Percentiles rank a stretch among this genome's conserved stretches.
These are phyloP conservation scores for Conidiobolus incongruus DNA, from an alignment of 371 early-diverging fungal species.

Conservation along the genomic window DNA sequence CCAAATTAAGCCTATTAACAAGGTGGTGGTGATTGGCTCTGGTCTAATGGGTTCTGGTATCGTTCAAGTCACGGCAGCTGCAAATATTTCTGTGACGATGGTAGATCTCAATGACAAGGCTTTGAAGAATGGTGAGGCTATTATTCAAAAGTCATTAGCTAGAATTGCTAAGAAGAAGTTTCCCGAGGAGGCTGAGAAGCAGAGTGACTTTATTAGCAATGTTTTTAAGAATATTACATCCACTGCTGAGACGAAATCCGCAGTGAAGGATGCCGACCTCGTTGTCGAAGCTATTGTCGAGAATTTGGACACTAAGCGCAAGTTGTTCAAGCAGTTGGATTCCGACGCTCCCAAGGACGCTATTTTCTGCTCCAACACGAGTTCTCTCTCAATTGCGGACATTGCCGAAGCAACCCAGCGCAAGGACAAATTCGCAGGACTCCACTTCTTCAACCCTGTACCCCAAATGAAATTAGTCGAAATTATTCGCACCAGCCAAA, in stretches of 20 bases:
- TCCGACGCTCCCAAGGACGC: slow-evolving; percentile 39
- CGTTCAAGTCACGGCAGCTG: slow-evolving; percentile 78
- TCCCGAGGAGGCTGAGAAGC: slow-evolving; percentile 34
- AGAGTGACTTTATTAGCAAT: slow-evolving; percentile 34
- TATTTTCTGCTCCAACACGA: slow-evolving; percentile 82
- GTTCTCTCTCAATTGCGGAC: slow-evolving; percentile 57
- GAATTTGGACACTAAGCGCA: slow-evolving; percentile 67
- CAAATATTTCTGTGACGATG: slow-evolving; percentile 61
- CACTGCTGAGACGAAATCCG: slow-evolving; percentile 32
- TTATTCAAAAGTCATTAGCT: slow-evolving; percentile 52
- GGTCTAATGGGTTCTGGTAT: slow-evolving; percentile 93
- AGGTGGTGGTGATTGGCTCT: slow-evolving; percentile 50
- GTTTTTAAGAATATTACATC: slow-evolving; percentile 33
- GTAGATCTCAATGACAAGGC: slow-evolving; percentile 56
- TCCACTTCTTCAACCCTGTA: slow-evolving; percentile 94
- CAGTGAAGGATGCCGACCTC: slow-evolving; percentile 24
- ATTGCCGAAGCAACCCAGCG: slow-evolving; percentile 51
- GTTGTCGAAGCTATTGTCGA: slow-evolving; percentile 91
- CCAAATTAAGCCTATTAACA: no score
- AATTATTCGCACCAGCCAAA: slow-evolving; percentile 52
- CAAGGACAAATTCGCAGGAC: slow-evolving; percentile 46
- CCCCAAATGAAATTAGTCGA: slow-evolving; percentile 96
- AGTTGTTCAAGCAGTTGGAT: slow-evolving; percentile 47
- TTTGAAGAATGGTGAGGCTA: slow-evolving; percentile 48
- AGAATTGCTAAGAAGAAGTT: slow-evolving; percentile 79